Evolutionary conservation across 2,329 filamentous ascomycete species (phyloP).

Genomic region (Cladosporium oxysporum): DNA sequence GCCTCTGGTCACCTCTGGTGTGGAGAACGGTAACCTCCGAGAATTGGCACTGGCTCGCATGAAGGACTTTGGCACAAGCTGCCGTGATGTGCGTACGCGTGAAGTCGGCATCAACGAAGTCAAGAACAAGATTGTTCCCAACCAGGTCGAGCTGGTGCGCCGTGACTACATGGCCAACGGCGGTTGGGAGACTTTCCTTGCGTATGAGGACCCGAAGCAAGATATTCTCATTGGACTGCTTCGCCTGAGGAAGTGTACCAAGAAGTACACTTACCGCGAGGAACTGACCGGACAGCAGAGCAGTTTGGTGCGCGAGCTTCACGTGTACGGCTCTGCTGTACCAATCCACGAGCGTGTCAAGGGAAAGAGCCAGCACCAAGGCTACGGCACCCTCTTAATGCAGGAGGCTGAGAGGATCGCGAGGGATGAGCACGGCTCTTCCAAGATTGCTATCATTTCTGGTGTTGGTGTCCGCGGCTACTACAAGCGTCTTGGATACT

Average conservation of each 20-base stretch:
- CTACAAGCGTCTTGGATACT: constrained; percentile 90
- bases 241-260: constrained; percentile 84
- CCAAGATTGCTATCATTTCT: constrained; percentile 96
- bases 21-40: constrained; percentile 94
- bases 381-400: constrained; percentile 94
- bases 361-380: constrained; percentile 97
- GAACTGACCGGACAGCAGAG: constrained; percentile 85
- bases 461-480: constrained; percentile 95
- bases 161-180: constrained; percentile 94
- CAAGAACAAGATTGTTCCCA: constrained; percentile 96
- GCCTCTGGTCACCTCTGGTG: constrained; percentile 96
- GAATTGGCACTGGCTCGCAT: constrained; percentile 94
- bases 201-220: constrained; percentile 97
- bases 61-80: constrained; percentile 98
- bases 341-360: constrained; percentile 94
- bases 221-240: constrained; percentile 93
- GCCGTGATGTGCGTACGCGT: constrained; percentile 91
- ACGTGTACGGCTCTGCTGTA: constrained; percentile 97
- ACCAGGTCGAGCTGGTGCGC: constrained; percentile 91
- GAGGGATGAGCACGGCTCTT: constrained; percentile 87
- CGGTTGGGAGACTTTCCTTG: constrained; percentile 97
- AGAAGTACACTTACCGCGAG: constrained; percentile 86
- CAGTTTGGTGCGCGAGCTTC: constrained; percentile 88
- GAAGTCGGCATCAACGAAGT: constrained; percentile 99
- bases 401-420: constrained; percentile 97